phyloP scores from a whole-genome alignment of 176 grass and related monocot genomes.

The Oryza glaberrima region DNA sequence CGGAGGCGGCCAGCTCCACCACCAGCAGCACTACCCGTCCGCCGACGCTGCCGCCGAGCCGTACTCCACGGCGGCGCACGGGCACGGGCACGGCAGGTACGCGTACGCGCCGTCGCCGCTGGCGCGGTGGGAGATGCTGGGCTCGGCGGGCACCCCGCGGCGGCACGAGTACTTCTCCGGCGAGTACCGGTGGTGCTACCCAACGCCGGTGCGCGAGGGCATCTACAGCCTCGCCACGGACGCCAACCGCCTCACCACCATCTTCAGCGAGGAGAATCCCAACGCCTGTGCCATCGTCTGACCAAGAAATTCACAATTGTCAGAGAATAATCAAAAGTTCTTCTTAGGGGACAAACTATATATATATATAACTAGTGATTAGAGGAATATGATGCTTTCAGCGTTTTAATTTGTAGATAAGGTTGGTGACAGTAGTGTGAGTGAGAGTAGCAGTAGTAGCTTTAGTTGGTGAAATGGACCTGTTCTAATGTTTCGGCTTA shows the following conservation, averaged over 20 bases:
- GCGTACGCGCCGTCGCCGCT: constrained; percentile 62
- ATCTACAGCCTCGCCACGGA: constrained; percentile 88
- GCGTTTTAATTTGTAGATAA: background rate
- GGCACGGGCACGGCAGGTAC: constrained; percentile 19
- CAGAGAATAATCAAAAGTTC: constrained; percentile 15
- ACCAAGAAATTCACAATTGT: background rate
- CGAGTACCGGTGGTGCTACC: constrained; percentile 82
- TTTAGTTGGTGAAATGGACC: background rate
- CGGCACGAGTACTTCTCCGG: constrained; percentile 74
- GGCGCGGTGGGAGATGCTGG: constrained; percentile 58
- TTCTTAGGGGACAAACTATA: background rate
- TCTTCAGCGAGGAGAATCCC: constrained; percentile 99
- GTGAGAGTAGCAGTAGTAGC: background rate
- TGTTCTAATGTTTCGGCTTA: constrained; percentile 14
- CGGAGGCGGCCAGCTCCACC: background rate
- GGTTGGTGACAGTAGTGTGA: background rate
- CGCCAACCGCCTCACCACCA: constrained; percentile 67
- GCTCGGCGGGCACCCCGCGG: constrained; percentile 33
- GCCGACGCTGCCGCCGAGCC: background rate
- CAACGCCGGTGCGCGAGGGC: constrained; percentile 81
- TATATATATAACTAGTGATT: background rate
- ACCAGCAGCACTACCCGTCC: background rate
- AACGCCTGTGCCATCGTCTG: constrained; percentile 81
- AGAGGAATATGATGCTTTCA: constrained; percentile 9
- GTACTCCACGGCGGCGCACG: background rate